These are phyloP conservation scores for Fusarium palustre DNA, from an alignment of 2,329 filamentous ascomycete species.

Conservation along the genomic window DNA sequence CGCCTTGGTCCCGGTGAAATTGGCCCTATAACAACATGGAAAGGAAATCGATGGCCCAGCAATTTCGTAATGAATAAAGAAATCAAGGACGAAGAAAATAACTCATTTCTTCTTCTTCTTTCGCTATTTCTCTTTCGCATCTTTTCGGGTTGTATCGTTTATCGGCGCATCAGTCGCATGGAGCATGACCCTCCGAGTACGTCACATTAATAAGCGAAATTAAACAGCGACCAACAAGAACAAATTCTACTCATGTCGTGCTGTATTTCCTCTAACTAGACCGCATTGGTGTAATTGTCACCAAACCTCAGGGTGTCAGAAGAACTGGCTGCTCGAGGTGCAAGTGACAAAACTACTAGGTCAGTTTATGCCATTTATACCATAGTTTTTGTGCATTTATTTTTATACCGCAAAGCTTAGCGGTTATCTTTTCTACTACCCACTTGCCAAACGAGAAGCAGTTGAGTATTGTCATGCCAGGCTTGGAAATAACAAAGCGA, in stretches of 20 bases:
- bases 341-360: no score
- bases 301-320: background rate
- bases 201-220: background rate
- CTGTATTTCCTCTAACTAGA: background rate
- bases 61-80: conserved; percentile 1
- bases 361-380: no score
- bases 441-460: no score
- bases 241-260: background rate
- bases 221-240: background rate
- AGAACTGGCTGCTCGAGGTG: no score
- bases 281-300: background rate
- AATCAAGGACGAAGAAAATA: background rate
- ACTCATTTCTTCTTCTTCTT: background rate
- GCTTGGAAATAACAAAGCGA: background rate
- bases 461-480: background rate
- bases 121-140: background rate
- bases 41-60: background rate
- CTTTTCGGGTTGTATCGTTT: background rate
- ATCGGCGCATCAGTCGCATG: background rate
- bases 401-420: no score
- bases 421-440: no score
- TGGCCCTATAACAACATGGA: background rate
- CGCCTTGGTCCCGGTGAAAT: conserved; percentile 4
- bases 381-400: no score
- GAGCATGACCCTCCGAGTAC: background rate